phyloP scores from a whole-genome alignment of 73 alveolate genomes.

The Stentor roeselii region DNA sequence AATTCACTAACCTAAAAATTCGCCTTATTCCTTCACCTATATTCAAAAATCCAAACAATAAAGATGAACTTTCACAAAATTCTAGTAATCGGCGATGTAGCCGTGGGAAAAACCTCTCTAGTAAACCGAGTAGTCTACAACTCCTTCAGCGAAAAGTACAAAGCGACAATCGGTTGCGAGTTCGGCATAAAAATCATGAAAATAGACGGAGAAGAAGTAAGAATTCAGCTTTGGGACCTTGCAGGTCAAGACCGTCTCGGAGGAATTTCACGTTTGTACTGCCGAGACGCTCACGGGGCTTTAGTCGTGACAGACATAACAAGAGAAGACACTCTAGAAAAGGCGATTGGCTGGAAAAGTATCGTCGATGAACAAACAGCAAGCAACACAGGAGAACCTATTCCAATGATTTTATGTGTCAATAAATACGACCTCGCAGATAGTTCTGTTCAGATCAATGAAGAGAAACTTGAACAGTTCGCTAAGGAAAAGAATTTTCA shows the following conservation, averaged over 20 bases:
- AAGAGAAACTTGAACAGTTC: too few relatives aligned
- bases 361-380: constrained; percentile 32
- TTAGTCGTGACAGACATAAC: constrained; percentile 54
- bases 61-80: too few relatives aligned
- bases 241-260: constrained; percentile 80
- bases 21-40: too few relatives aligned
- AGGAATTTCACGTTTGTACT: constrained; percentile 55
- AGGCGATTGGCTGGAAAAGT: constrained; percentile 36
- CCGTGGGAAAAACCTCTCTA: constrained; percentile 44
- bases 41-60: too few relatives aligned
- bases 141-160: constrained; percentile 41
- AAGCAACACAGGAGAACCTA: neutral
- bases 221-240: constrained; percentile 74
- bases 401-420: constrained; percentile 45
- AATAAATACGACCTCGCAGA: constrained; percentile 45
- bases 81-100: constrained; percentile 41
- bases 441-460: too few relatives aligned
- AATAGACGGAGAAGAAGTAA: constrained; percentile 33
- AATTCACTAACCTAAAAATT: too few relatives aligned
- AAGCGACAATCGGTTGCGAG: constrained; percentile 66
- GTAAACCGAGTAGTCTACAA: constrained; percentile 45
- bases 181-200: constrained; percentile 57
- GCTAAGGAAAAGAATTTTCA: too few relatives aligned
- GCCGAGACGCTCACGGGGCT: constrained; percentile 73
- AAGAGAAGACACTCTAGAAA: constrained; percentile 36